Conservation (phyloP, 2,329 filamentous ascomycete genomes). For the Rhinocladiella similis region DNA sequence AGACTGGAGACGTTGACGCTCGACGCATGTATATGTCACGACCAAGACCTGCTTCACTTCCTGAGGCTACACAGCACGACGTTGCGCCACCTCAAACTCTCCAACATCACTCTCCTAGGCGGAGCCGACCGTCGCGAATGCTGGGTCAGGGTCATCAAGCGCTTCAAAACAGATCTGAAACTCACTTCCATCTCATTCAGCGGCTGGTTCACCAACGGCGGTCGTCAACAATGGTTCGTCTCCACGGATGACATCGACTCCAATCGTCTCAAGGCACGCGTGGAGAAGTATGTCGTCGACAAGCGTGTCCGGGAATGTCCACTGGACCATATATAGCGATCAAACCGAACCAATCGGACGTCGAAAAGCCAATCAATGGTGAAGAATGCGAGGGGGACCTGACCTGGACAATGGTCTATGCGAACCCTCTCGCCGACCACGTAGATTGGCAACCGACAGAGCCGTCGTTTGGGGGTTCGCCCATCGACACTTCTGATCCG, state of each 20-base stretch:
- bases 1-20: constrained; percentile 17
- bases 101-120: constrained; percentile 23
- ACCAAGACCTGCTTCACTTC: constrained; percentile 25
- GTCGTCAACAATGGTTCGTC: constrained; percentile 27
- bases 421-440: constrained; percentile 3
- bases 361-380: constrained; percentile 17
- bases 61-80: constrained; percentile 21
- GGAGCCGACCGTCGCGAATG: constrained; percentile 23
- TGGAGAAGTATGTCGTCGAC: constrained; percentile 24
- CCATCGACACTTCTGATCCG: constrained; percentile 4
- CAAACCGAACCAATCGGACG: constrained; percentile 23
- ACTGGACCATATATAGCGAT: constrained; percentile 24
- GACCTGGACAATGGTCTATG: constrained; percentile 27
- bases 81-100: constrained; percentile 19
- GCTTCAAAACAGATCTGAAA: constrained; percentile 18
- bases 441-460: constrained; percentile 18
- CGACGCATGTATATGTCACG: constrained; percentile 21
- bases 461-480: constrained; percentile 20
- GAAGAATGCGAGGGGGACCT: constrained; percentile 24
- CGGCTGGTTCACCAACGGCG: constrained; percentile 27
- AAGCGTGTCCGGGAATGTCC: constrained; percentile 18
- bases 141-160: constrained; percentile 24
- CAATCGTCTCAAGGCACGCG: constrained; percentile 18
- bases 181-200: constrained; percentile 21
- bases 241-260: constrained; percentile 17